Conservation (phyloP, 257 asterid species). For the Fraxinus pennsylvanica region DNA sequence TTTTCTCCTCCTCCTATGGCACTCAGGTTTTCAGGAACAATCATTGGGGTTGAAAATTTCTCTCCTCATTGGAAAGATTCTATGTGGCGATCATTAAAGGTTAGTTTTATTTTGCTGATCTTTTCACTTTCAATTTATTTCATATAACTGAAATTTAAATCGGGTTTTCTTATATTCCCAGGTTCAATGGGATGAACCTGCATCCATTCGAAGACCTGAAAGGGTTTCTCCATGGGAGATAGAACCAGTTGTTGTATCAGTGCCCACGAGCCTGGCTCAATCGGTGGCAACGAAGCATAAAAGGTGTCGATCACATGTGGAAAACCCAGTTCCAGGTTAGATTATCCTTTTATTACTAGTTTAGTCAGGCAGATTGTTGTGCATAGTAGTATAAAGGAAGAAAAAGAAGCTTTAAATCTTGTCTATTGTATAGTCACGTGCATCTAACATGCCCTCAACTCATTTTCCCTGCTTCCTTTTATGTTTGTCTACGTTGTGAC, state of each 20-base stretch:
- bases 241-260: conserved; percentile 61
- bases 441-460: background rate
- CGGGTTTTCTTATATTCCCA: conserved; percentile 21
- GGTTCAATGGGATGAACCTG: conserved; percentile 90
- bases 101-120: conserved; percentile 22
- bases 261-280: conserved; percentile 41
- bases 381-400: background rate
- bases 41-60: conserved; percentile 65
- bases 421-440: background rate
- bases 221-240: conserved; percentile 91
- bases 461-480: background rate
- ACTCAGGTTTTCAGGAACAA: conserved; percentile 76
- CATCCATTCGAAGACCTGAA: conserved; percentile 60
- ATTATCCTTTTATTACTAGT: background rate
- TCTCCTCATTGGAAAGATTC: conserved; percentile 67
- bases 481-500: conserved; percentile 11
- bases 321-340: conserved; percentile 52
- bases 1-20: background rate
- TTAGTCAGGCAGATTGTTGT: background rate
- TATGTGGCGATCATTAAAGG: conserved; percentile 78
- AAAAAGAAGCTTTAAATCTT: background rate
- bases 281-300: conserved; percentile 49
- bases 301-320: conserved; percentile 52
- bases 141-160: background rate
- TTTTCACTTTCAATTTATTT: conserved; percentile 1